A percentile compares a stretch with the other conserved stretches of the same genome.
phyloP scores from a whole-genome alignment of 805 yeast genomes.

The Priceomyces fermenticarens region DNA sequence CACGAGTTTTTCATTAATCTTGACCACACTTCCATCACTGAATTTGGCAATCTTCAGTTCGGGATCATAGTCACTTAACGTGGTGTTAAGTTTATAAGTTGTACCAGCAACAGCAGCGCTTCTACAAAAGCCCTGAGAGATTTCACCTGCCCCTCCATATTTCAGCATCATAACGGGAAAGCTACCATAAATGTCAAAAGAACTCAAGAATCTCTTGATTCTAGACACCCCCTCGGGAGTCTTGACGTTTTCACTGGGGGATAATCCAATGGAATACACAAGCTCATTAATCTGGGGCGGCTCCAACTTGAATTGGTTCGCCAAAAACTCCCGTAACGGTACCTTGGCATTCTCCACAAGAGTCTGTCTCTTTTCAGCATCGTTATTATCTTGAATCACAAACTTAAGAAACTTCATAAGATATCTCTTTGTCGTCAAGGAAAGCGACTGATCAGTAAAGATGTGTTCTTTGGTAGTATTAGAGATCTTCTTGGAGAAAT shows the following conservation, averaged over 20 bases:
- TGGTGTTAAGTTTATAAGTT: constrained; percentile 79
- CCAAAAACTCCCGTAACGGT: constrained; percentile 59
- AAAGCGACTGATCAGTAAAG: constrained; percentile 80
- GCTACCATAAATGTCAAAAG: constrained; percentile 89
- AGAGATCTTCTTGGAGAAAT: constrained; percentile 74
- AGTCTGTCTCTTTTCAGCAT: constrained; percentile 55
- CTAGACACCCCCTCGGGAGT: constrained; percentile 77
- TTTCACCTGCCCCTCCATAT: constrained; percentile 94
- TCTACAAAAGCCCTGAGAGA: constrained; percentile 94
- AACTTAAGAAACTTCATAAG: constrained; percentile 92
- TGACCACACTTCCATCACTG: constrained; percentile 71
- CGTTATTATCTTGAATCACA: constrained; percentile 56
- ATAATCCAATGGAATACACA: constrained; percentile 80
- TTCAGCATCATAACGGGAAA: constrained; percentile 91
- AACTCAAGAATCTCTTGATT: constrained; percentile 76
- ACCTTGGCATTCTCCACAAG: constrained; percentile 55
- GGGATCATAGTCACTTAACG: constrained; percentile 63
- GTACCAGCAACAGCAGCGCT: constrained; percentile 98
- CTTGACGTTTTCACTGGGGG: constrained; percentile 55
- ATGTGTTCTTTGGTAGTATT: constrained; percentile 85
- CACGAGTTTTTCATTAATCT: constrained; percentile 75
- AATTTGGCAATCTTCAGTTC: constrained; percentile 63
- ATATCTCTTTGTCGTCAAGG: constrained; percentile 72
- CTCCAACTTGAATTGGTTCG: constrained; percentile 65
- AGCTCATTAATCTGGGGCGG: constrained; percentile 77